Evolutionary conservation across 2,329 filamentous ascomycete species (phyloP).

Genomic region (Verticillium dahliae): DNA sequence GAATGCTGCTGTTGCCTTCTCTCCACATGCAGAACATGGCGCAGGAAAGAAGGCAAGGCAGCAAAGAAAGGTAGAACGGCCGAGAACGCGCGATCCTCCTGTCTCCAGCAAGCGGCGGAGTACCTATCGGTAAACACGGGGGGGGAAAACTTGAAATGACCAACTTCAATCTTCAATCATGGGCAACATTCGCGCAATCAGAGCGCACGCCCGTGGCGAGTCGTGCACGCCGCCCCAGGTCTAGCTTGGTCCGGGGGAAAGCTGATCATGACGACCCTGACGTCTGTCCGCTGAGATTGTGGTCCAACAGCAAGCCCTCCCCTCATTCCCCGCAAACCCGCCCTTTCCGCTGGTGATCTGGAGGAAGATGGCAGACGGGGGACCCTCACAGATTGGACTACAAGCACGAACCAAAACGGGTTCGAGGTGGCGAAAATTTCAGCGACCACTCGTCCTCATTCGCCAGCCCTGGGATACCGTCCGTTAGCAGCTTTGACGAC

Average conservation of each 20-base stretch:
- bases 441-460: neutral
- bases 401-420: neutral
- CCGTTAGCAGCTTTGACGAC: no score
- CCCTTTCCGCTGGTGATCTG: neutral
- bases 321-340: neutral
- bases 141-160: neutral
- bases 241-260: neutral
- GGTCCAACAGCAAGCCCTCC: neutral
- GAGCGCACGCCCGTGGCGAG: neutral
- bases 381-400: neutral
- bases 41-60: neutral
- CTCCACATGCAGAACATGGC: neutral
- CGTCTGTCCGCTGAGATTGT: neutral
- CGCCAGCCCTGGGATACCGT: neutral
- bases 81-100: neutral
- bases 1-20: neutral
- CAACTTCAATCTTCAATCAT: neutral
- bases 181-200: neutral
- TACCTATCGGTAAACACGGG: neutral
- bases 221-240: neutral
- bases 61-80: neutral
- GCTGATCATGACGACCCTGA: neutral
- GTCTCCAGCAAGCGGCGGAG: neutral
- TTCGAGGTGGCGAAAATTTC: neutral
- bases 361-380: neutral